A percentile compares a stretch with the other conserved stretches of the same genome.
Evolutionary conservation across 2,329 filamentous ascomycete species (phyloP).

Genomic region (Talaromyces piceae): DNA sequence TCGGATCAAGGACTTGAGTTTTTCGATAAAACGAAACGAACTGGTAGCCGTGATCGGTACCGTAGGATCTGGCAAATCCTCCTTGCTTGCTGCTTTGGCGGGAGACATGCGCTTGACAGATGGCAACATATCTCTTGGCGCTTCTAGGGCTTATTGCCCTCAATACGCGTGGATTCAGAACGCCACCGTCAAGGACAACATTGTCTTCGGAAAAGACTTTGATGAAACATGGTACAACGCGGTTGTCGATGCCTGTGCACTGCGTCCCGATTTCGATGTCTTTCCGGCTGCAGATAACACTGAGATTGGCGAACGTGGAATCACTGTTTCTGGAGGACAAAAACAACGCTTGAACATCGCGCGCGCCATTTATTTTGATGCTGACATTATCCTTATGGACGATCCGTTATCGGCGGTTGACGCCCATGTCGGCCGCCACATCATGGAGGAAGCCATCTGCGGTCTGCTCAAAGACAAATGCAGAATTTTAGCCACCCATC

Average conservation of each 20-base stretch:
- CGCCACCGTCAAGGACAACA: slow-evolving; percentile 76
- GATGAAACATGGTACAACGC: slow-evolving; percentile 71
- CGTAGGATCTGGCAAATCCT: slow-evolving; percentile 80
- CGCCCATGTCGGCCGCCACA: slow-evolving; percentile 55
- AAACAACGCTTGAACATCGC: slow-evolving; percentile 95
- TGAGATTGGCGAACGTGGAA: slow-evolving; percentile 91
- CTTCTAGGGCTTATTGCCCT: slow-evolving; percentile 80
- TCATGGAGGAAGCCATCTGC: slow-evolving; percentile 91
- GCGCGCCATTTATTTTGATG: slow-evolving; percentile 60
- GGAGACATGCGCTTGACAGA: slow-evolving; percentile 73
- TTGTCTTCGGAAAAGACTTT: slow-evolving; percentile 76
- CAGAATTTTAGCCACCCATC: slow-evolving; percentile 85
- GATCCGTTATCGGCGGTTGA: slow-evolving; percentile 53
- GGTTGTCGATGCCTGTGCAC: slow-evolving; percentile 79
- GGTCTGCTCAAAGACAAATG: slow-evolving; percentile 84
- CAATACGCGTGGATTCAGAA: slow-evolving; percentile 99
- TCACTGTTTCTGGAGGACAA: slow-evolving; percentile 90
- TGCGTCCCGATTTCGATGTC: slow-evolving; percentile 82
- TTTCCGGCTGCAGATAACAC: slow-evolving; percentile 82
- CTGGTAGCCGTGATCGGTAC: slow-evolving; percentile 55
- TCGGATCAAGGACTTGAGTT: slow-evolving; percentile 30
- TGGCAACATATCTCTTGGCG: slow-evolving; percentile 83
- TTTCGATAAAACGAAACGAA: slow-evolving; percentile 32
- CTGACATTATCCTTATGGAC: slow-evolving; percentile 57
- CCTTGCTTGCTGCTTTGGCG: slow-evolving; percentile 77